phyloP scores from a whole-genome alignment of 495 filamentous ascomycete species.

The Penicillium taxi region DNA sequence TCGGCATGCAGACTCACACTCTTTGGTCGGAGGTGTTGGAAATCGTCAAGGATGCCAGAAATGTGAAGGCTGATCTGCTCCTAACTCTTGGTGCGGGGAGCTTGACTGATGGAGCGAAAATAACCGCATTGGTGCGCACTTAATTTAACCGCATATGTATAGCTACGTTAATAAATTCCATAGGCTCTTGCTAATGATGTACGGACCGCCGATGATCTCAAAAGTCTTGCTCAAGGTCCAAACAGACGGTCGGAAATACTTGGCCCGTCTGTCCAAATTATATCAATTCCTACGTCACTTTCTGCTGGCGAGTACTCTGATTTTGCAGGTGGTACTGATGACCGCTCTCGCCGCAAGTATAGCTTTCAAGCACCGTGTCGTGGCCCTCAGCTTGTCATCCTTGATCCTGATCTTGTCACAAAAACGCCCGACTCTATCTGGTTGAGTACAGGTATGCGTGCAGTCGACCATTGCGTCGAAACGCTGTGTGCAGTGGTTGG shows the following conservation, averaged over 20 bases:
- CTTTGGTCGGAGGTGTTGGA: slow-evolving; percentile 52
- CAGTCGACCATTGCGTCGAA: slow-evolving; percentile 61
- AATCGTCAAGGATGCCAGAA: slow-evolving; percentile 42
- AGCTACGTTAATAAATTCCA: not conserved
- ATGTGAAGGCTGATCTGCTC: slow-evolving; percentile 44
- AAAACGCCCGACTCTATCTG: slow-evolving; percentile 53
- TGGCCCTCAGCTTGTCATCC: slow-evolving; percentile 47
- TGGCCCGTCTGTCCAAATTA: slow-evolving; percentile 10
- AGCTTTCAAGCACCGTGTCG: slow-evolving; percentile 40
- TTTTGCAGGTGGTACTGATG: slow-evolving; percentile 50
- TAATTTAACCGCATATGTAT: not conserved
- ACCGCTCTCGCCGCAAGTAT: slow-evolving; percentile 44
- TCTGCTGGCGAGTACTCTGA: slow-evolving; percentile 56
- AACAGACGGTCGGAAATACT: slow-evolving; percentile 28
- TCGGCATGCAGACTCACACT: slow-evolving; percentile 54
- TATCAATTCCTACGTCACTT: slow-evolving; percentile 52
- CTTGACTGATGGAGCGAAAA: slow-evolving; percentile 54
- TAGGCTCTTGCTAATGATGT: slow-evolving; percentile 45
- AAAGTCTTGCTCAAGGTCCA: slow-evolving; percentile 32
- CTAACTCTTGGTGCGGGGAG: slow-evolving; percentile 56
- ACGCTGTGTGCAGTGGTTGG: slow-evolving; percentile 40
- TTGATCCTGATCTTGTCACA: slow-evolving; percentile 47
- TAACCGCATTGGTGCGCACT: slow-evolving; percentile 45
- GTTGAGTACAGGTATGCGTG: slow-evolving; percentile 54
- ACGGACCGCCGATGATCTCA: slow-evolving; percentile 33